phyloP scores from a whole-genome alignment of 2,329 filamentous ascomycete genomes.

The Fusarium sp. region DNA sequence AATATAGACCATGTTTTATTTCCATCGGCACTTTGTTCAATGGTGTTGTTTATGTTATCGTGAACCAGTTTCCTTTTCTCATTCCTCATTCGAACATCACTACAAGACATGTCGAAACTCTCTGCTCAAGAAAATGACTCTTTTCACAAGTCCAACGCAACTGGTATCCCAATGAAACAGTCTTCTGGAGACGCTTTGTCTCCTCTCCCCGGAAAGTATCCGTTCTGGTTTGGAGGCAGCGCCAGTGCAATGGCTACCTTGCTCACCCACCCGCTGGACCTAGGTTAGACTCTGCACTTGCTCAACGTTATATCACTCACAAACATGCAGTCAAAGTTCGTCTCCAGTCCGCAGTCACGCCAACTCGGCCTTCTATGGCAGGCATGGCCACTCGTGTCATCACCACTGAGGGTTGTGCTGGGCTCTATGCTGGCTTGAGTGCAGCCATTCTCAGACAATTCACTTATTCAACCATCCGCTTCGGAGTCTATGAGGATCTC shows the following conservation, averaged over 20 bases:
- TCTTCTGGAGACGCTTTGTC: not conserved
- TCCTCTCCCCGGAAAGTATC: not conserved
- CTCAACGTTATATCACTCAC: not conserved
- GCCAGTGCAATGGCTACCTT: conserved; percentile 1
- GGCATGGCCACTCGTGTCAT: not conserved
- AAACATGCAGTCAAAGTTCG: not conserved
- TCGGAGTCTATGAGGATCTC: conserved; percentile 9
- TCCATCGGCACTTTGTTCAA: too few relatives aligned
- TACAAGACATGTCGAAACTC: not conserved
- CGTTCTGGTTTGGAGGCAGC: conserved; percentile 6
- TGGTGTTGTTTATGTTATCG: too few relatives aligned
- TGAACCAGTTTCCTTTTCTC: too few relatives aligned
- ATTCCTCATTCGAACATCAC: too few relatives aligned
- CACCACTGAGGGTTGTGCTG: not conserved
- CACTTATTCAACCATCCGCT: conserved; percentile 10
- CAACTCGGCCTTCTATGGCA: not conserved
- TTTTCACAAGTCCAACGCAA: not conserved
- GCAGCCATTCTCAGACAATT: conserved; percentile 1
- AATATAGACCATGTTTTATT: too few relatives aligned
- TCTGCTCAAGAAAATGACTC: not conserved
- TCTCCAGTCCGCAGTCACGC: not conserved
- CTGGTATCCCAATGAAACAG: not conserved
- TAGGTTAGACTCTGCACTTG: not conserved
- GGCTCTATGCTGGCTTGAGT: conserved; percentile 2
- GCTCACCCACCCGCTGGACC: not conserved